A percentile compares a stretch with the other conserved stretches of the same genome.
These are phyloP conservation scores for Setomelanomma holmii DNA, from an alignment of 2,329 filamentous ascomycete species.

Conservation along the genomic window DNA sequence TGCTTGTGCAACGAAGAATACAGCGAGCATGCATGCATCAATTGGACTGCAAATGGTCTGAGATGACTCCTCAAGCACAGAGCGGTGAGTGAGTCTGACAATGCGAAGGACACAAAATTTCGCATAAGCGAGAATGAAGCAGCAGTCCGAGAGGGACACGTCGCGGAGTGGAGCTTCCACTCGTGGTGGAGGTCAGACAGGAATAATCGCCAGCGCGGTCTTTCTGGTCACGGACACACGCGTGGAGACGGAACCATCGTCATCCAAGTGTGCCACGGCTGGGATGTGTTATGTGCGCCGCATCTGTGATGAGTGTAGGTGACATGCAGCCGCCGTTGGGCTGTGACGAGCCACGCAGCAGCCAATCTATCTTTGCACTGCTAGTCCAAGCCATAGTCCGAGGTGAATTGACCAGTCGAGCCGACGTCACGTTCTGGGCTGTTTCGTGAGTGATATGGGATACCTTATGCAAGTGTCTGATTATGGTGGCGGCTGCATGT, in stretches of 20 bases:
- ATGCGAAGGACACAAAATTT: constrained; percentile 1
- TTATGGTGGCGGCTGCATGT: not conserved
- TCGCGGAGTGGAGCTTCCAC: constrained; percentile 19
- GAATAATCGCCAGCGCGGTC: constrained; percentile 16
- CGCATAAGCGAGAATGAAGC: constrained; percentile 13
- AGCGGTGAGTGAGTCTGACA: constrained; percentile 20
- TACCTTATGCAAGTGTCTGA: not conserved
- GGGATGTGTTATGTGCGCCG: not conserved
- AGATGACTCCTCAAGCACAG: constrained; percentile 12
- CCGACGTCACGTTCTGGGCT: not conserved
- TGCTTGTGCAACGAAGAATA: constrained; percentile 6
- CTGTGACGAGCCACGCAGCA: not conserved
- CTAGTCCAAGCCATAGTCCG: too few relatives aligned
- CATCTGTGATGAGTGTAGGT: not conserved
- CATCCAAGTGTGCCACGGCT: too few relatives aligned
- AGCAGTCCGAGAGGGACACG: constrained; percentile 20
- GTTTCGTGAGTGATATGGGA: not conserved
- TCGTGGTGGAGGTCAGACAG: constrained; percentile 13
- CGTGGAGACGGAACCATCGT: too few relatives aligned
- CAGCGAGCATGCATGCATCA: constrained; percentile 5
- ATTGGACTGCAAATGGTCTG: constrained; percentile 1
- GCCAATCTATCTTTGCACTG: not conserved
- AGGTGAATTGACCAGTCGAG: not conserved
- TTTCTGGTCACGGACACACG: too few relatives aligned
- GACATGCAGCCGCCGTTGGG: not conserved